Base-by-base conservation (phyloP, 2,329 filamentous ascomycete genomes). In the Alternaria dauci region DNA sequence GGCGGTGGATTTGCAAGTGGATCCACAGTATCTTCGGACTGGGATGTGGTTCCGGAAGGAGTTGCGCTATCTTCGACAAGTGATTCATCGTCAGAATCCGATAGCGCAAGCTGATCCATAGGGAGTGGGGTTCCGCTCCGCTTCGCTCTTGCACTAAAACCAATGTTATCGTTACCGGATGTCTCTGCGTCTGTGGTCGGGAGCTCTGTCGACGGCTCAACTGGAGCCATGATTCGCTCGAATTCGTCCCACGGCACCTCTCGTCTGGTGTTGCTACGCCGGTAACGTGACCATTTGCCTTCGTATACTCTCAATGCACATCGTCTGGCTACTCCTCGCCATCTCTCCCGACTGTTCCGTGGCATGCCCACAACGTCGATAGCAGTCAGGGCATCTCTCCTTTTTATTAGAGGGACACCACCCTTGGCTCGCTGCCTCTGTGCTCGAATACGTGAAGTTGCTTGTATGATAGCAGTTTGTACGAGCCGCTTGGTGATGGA, bases 401-500 rank as follows among this genome's bases (percentile, higher is more conserved):
- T 71, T 58, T 76, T 81, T 12, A 86, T 77, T 1, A 76, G 60
- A 8, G 73, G 77, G 8, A 67, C 66, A 36, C 72, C 76, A 2
- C 65, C 66, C 23, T 75, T 77, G 14, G 58, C 42, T 11, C 73
- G 70, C 42, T 65, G 69, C 38, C 75, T 75, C 68, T 74, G 78
- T 38, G 88, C 82, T 53, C 88, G 84, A 25, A 93, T 79, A 42
- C 92, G 85, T 2, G 90, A 90, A 74, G 87, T 85, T n/a, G 89
- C 87, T 59, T 92, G 86, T 69, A 90, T 91, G 0, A 95, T 79
- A 0, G 87, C 82, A 0, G 90, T 87, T 47, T 91, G 87, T 2
- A 95, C 82, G 1, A 97, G 79, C 12, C 91, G 85, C 59, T 86
- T 87, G 0, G 91, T 94, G 14, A 95, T 67, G 54, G 86, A 90